These are phyloP conservation scores for Lachancea fermentati DNA, from an alignment of 805 yeast genomes.

Conservation along the genomic window DNA sequence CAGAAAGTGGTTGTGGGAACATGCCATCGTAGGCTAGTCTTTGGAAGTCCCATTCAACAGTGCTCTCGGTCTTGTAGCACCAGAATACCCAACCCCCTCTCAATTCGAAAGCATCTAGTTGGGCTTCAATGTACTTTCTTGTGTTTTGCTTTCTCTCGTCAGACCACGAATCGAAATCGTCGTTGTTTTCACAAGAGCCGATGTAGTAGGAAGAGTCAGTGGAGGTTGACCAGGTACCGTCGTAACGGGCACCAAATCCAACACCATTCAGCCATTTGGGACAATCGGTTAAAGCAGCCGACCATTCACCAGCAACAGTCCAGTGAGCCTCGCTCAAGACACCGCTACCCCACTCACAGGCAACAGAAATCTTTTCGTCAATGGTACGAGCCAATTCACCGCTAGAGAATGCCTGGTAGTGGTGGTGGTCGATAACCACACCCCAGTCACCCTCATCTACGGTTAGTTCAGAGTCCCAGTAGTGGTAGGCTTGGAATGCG, in stretches of 20 bases:
- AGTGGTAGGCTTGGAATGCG: conserved; percentile 58
- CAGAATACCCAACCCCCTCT: conserved; percentile 88
- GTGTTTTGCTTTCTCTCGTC: conserved; percentile 48
- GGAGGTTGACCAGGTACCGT: conserved; percentile 45
- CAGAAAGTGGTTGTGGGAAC: conserved; percentile 76
- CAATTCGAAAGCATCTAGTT: conserved; percentile 75
- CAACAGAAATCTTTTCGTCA: conserved; percentile 54
- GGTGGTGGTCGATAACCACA: conserved; percentile 82
- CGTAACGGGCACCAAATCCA: conserved; percentile 74
- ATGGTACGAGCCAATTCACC: conserved; percentile 53
- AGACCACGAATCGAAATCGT: conserved; percentile 52
- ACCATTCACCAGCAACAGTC: conserved; percentile 82
- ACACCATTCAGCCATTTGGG: conserved; percentile 86
- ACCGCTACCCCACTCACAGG: conserved; percentile 47
- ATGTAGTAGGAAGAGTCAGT: conserved; percentile 32
- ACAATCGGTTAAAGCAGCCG: conserved; percentile 91
- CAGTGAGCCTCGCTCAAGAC: conserved; percentile 55
- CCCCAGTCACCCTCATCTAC: conserved; percentile 46
- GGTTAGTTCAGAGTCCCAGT: conserved; percentile 57
- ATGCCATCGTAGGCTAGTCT: conserved; percentile 50
- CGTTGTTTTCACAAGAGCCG: conserved; percentile 57
- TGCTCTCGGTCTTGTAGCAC: conserved; percentile 85
- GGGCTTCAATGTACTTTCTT: conserved; percentile 80
- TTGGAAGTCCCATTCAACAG: conserved; percentile 82
- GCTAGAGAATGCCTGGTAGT: conserved; percentile 75